Percentiles rank a stretch among this genome's conserved stretches.
These are phyloP conservation scores for Fagopyrum homotropicum DNA, from an alignment of 148 eudicot genomes.

Conservation along the genomic window DNA sequence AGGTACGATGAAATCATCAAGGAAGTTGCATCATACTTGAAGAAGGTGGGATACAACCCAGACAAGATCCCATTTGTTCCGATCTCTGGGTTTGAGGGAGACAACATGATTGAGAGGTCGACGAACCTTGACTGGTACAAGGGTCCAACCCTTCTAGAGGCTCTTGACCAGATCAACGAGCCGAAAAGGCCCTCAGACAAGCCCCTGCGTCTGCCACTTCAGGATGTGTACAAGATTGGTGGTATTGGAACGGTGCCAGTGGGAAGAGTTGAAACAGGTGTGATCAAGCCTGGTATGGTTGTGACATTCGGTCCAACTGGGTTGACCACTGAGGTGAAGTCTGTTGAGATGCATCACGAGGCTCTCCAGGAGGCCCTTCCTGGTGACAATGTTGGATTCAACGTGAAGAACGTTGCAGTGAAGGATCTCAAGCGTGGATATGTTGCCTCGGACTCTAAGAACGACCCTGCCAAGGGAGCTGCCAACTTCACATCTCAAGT, in stretches of 20 bases:
- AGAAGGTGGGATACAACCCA: constrained; percentile 38
- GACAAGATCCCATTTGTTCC: constrained; percentile 18
- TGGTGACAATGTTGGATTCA: constrained; percentile 24
- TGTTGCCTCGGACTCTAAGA: constrained; percentile 36
- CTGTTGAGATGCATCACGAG: too few relatives aligned
- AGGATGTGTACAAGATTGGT: constrained; percentile 18
- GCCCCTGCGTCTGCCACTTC: constrained; percentile 39
- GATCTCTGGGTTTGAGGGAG: too few relatives aligned
- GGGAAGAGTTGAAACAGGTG: too few relatives aligned
- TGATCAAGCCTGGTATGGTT: too few relatives aligned
- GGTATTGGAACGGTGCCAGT: too few relatives aligned
- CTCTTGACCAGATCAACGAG: too few relatives aligned
- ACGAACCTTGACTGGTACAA: constrained; percentile 28
- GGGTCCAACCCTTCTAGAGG: too few relatives aligned
- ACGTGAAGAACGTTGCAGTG: constrained; percentile 27
- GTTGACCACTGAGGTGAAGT: too few relatives aligned
- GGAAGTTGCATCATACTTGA: constrained; percentile 33
- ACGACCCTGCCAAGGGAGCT: constrained; percentile 19
- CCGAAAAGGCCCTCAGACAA: constrained; percentile 36
- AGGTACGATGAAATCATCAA: constrained; percentile 35
- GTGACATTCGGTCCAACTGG: too few relatives aligned
- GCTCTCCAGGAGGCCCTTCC: too few relatives aligned
- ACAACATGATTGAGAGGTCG: constrained; percentile 39
- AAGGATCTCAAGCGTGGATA: constrained; percentile 38
- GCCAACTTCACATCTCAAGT: too few relatives aligned